Conservation (phyloP, 2,329 filamentous ascomycete species). For the Chalaropsis thielavioides region DNA sequence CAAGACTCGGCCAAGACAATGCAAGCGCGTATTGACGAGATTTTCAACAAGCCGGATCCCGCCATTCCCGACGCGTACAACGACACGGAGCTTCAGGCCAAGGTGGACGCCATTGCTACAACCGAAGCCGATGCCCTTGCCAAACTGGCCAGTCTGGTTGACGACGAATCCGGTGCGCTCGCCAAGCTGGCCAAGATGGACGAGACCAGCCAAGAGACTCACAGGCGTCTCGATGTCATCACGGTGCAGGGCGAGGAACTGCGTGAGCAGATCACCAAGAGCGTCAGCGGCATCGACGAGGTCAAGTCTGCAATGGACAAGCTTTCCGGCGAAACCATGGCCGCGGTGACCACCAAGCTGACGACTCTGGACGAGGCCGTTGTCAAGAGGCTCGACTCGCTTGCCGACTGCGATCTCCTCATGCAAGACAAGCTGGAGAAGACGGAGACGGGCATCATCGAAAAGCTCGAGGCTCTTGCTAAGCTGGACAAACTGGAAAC, state of each 20-base stretch:
- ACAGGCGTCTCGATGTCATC: conserved; percentile 15
- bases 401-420: conserved; percentile 15
- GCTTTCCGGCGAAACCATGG: conserved; percentile 5
- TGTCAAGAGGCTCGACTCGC: conserved; percentile 8
- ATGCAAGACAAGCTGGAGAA: conserved; percentile 16
- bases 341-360: not conserved
- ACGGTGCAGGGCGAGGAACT: conserved; percentile 14
- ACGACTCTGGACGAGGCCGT: conserved; percentile 1
- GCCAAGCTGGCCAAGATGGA: conserved; percentile 11
- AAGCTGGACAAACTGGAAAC: conserved; percentile 11
- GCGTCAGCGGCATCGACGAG: conserved; percentile 9
- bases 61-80: conserved; percentile 49
- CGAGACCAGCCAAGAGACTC: conserved; percentile 11
- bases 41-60: conserved; percentile 42
- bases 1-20: conserved; percentile 47
- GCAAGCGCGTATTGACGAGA: conserved; percentile 45
- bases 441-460: conserved; percentile 4
- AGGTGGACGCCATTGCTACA: conserved; percentile 16
- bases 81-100: conserved; percentile 23
- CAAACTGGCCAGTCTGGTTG: conserved; percentile 13
- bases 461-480: conserved; percentile 14
- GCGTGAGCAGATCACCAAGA: conserved; percentile 14
- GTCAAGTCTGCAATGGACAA: conserved; percentile 11
- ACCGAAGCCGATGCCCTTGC: conserved; percentile 14
- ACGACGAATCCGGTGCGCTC: conserved; percentile 11